phyloP scores from a whole-genome alignment of 768 basidiomycete species.

The Tylopilus subfusipes region DNA sequence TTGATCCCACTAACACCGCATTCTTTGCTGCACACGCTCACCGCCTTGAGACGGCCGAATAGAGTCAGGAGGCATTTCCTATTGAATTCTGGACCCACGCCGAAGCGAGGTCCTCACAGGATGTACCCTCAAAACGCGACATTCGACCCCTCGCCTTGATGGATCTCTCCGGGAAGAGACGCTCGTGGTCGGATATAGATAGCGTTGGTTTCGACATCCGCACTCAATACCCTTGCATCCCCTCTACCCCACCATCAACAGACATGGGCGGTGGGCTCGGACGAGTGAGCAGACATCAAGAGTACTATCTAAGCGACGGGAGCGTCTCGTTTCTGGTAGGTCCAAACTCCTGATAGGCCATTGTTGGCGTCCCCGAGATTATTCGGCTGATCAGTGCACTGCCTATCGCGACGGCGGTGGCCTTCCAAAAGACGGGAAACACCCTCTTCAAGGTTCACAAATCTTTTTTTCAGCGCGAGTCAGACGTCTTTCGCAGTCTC shows the following conservation, averaged over 20 bases:
- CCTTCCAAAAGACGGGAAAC: slow-evolving; percentile 43
- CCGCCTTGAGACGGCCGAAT: slow-evolving; percentile 1
- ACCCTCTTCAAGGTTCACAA: slow-evolving; percentile 51
- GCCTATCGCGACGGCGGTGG: neutral
- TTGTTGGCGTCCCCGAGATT: neutral
- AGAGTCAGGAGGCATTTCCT: neutral
- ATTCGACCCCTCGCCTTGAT: slow-evolving; percentile 8
- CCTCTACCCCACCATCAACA: neutral
- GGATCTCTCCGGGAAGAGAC: slow-evolving; percentile 18
- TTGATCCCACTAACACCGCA: neutral
- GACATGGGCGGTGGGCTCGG: slow-evolving; percentile 17
- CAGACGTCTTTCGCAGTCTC: slow-evolving; percentile 38
- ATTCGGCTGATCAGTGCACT: slow-evolving; percentile 3
- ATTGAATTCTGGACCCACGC: neutral
- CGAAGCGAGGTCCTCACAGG: slow-evolving; percentile 13
- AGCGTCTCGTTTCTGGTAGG: slow-evolving; percentile 18
- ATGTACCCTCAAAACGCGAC: neutral
- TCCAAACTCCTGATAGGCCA: neutral
- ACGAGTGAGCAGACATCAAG: neutral
- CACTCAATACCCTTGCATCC: neutral
- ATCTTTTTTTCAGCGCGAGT: slow-evolving; percentile 60
- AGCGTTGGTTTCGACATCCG: slow-evolving; percentile 1
- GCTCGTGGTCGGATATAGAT: slow-evolving; percentile 19
- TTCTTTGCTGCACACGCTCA: neutral
- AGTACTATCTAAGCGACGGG: slow-evolving; percentile 12